Conservation (phyloP, 2,329 filamentous ascomycete genomes). For the Colletotrichum graminicola region DNA sequence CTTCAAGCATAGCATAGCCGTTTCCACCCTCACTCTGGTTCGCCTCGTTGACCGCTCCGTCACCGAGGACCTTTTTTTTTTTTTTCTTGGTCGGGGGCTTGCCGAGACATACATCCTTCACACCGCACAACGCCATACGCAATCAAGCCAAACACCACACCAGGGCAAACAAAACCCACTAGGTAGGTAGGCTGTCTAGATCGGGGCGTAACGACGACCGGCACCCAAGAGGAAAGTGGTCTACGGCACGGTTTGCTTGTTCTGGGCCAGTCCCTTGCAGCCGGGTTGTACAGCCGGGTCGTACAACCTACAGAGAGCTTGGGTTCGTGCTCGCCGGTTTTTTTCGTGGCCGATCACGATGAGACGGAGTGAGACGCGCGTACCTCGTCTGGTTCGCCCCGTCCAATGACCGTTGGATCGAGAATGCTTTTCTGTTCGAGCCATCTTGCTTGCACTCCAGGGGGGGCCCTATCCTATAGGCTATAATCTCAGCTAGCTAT, state of each 20-base stretch:
- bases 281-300: slow-evolving; percentile 18
- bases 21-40: background rate
- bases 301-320: background rate
- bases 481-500: background rate
- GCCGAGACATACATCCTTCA: slow-evolving; percentile 1
- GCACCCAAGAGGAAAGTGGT: background rate
- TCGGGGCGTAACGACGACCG: slow-evolving; percentile 12
- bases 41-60: slow-evolving; percentile 22
- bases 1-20: background rate
- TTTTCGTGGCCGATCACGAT: background rate
- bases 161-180: background rate
- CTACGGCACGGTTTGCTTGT: slow-evolving; percentile 13
- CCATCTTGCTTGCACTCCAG: slow-evolving; percentile 22
- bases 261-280: slow-evolving; percentile 29
- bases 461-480: background rate
- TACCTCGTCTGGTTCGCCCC: background rate
- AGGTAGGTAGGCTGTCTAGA: background rate
- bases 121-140: slow-evolving; percentile 17
- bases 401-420: background rate
- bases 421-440: background rate
- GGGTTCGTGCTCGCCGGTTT: slow-evolving; percentile 2
- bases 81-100: background rate
- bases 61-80: slow-evolving; percentile 26
- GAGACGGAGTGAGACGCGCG: slow-evolving; percentile 6
- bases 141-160: background rate